phyloP scores from a whole-genome alignment of 116 monocot genomes.

The Iris pallida region DNA sequence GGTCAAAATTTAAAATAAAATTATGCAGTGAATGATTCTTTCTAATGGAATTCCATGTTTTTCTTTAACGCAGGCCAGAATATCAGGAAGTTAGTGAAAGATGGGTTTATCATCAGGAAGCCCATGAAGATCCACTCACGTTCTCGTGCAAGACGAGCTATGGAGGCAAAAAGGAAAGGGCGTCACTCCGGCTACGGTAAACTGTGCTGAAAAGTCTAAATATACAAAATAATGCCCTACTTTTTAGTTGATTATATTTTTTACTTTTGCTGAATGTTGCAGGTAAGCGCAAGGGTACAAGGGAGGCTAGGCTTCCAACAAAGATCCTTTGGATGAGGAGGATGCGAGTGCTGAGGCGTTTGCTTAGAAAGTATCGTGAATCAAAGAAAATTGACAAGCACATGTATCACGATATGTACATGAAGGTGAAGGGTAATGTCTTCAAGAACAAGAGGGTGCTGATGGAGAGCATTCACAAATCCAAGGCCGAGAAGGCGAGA shows the following conservation, averaged over 20 bases:
- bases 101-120: slow-evolving; percentile 84
- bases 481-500: slow-evolving; percentile 77
- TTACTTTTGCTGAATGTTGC: not conserved
- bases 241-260: not conserved
- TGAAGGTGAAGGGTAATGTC: slow-evolving; percentile 87
- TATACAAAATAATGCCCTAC: not conserved
- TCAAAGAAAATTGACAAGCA: slow-evolving; percentile 90
- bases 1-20: no score
- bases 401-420: slow-evolving; percentile 87
- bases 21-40: no score
- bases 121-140: slow-evolving; percentile 77
- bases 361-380: slow-evolving; percentile 71
- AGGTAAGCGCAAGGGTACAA: slow-evolving; percentile 86
- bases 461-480: slow-evolving; percentile 91
- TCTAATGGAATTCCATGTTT: not conserved
- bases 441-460: slow-evolving; percentile 87
- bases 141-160: slow-evolving; percentile 63
- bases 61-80: slow-evolving; percentile 52
- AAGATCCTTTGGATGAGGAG: slow-evolving; percentile 90
- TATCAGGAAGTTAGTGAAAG: slow-evolving; percentile 78
- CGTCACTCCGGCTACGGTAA: slow-evolving; percentile 88
- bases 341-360: slow-evolving; percentile 67
- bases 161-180: slow-evolving; percentile 85
- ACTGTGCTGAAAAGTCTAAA: not conserved
- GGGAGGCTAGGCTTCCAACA: slow-evolving; percentile 80